Percentiles rank a stretch among this genome's conserved stretches.
Conservation (phyloP, 176 grass and related monocot genomes). For the Rhynchospora tenuis region DNA sequence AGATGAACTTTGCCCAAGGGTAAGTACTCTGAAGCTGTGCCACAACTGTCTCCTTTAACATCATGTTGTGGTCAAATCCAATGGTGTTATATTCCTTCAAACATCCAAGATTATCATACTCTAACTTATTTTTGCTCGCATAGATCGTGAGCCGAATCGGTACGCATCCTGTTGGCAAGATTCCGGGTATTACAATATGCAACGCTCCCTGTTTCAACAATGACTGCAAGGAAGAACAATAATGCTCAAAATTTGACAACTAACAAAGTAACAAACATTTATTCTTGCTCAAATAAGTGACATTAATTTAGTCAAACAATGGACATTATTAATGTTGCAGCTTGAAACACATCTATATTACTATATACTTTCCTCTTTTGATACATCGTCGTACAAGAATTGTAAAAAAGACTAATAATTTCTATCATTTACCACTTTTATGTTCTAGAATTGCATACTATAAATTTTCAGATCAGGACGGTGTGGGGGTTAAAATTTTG, state of each 20-base stretch:
- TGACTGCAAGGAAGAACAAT: constrained; percentile 20
- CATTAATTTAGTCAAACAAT: no score
- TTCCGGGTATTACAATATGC: constrained; percentile 32
- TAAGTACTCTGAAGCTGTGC: background rate
- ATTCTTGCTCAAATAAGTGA: background rate
- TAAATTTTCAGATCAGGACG: no score
- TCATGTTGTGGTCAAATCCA: constrained; percentile 23
- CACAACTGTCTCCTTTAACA: background rate
- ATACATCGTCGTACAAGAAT: no score
- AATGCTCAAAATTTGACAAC: background rate
- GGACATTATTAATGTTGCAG: no score
- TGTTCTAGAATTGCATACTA: no score
- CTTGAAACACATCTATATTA: no score
- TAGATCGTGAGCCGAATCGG: constrained; percentile 24
- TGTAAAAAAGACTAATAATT: no score
- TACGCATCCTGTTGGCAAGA: constrained; percentile 33
- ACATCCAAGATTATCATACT: constrained; percentile 34
- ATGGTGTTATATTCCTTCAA: constrained; percentile 31
- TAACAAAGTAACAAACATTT: background rate
- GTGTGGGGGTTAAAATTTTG: no score
- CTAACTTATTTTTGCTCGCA: background rate
- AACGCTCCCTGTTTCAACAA: constrained; percentile 32
- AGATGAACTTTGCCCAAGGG: background rate
- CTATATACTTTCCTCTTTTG: no score
- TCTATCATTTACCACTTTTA: no score